Base-by-base conservation (phyloP, 1,284 basidiomycete genomes). In the Trametes hirsuta region DNA sequence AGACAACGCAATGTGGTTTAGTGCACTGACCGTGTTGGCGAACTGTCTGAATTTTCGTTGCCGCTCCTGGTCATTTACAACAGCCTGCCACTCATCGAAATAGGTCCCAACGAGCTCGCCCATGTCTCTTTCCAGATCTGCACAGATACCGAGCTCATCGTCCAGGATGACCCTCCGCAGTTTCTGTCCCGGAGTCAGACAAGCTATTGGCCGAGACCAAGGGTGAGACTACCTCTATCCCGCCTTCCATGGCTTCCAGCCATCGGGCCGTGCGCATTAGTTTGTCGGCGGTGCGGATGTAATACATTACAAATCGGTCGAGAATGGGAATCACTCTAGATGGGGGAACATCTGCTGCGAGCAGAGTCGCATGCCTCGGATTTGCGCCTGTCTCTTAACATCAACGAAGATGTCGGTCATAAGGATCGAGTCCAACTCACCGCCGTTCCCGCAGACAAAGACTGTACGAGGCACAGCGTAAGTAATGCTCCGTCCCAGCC, bases 81-180 rank as follows among this genome's bases (percentile, higher is more conserved):
- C 88, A 34, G 76, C 77, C 14, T 82, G 84, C 90, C 90, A 93
- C 71, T 93, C 90, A 69, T 88, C 85, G 62, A 83, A 79, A 70
- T 88, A 92, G 2, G 87, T 86, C 14, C 81, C 83, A 4, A 92
- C 81, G 2, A 92, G 77, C 18, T 77, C 75, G 44, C 85, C 79
- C 89, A 93, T 93, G 47, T 87, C 81, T n/a, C 75, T 76, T 62
- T 92, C 90, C 6, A 93, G 79, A 41, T 91, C 86, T 14, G 75
- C 77, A 69, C 90, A 91, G 66, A 93, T 91, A 3, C 89, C 88
- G 0, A 93, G 81, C 66, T 87, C 84, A 67, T 93, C 90, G n/a
- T 91, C 83, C 47, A 93, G 68, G 44, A 93, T 79, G 34, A 93
- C 85, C 48, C 82, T 83, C 54, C 81, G 80, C 10, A 92, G 77